A percentile compares a stretch with the other conserved stretches of the same genome.
These are phyloP conservation scores for Suillus luteus DNA, from an alignment of 768 basidiomycete species.

Conservation along the genomic window DNA sequence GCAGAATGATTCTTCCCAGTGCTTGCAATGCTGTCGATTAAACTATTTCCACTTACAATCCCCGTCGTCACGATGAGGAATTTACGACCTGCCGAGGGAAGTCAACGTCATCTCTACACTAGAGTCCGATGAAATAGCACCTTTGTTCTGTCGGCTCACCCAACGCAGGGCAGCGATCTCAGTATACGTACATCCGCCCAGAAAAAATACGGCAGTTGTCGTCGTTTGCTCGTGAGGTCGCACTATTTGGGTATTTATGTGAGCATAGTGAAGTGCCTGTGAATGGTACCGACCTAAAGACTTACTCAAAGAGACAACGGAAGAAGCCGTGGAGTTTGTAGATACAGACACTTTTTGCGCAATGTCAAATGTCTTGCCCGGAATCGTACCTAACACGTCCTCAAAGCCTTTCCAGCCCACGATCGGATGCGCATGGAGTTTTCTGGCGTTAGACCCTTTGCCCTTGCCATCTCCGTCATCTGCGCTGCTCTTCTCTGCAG, in stretches of 20 bases:
- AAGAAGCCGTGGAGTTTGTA: slow-evolving; percentile 27
- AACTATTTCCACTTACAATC: slow-evolving; percentile 77
- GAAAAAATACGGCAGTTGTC: slow-evolving; percentile 92
- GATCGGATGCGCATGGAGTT: slow-evolving; percentile 86
- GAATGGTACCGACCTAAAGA: slow-evolving; percentile 13
- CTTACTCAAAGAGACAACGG: slow-evolving; percentile 39
- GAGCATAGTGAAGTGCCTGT: neutral
- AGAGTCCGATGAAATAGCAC: slow-evolving; percentile 36
- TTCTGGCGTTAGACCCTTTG: slow-evolving; percentile 42
- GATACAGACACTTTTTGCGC: slow-evolving; percentile 45
- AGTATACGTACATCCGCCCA: slow-evolving; percentile 96
- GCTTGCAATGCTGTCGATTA: slow-evolving; percentile 69
- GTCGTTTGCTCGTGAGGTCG: slow-evolving; percentile 60
- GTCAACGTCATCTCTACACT: slow-evolving; percentile 15
- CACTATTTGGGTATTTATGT: slow-evolving; percentile 34
- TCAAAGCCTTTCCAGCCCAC: slow-evolving; percentile 98
- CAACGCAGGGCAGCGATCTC: slow-evolving; percentile 95
- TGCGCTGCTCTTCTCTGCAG: slow-evolving; percentile 54
- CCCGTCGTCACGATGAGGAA: slow-evolving; percentile 92
- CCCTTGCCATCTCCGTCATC: slow-evolving; percentile 42
- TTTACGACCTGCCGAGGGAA: slow-evolving; percentile 64
- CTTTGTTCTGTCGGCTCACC: slow-evolving; percentile 85
- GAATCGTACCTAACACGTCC: slow-evolving; percentile 78
- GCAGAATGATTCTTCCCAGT: slow-evolving; percentile 28
- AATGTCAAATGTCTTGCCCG: slow-evolving; percentile 86